Evolutionary conservation across 805 yeast genomes (phyloP).

Genomic region (Lipomyces spencermartinsiae): DNA sequence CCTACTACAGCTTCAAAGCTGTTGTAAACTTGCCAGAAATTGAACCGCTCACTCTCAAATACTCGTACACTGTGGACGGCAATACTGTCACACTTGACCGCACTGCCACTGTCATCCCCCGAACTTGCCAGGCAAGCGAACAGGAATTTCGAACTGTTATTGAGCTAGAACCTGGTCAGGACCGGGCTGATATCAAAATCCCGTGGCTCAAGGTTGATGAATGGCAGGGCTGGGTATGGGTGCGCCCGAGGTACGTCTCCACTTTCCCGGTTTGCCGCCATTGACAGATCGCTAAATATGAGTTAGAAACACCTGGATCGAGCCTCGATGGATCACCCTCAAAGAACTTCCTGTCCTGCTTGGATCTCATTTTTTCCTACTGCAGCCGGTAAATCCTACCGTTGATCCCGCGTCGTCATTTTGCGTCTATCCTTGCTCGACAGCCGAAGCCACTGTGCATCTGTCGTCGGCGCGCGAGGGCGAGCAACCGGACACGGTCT

Average conservation of each 20-base stretch:
- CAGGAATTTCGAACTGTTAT: not conserved
- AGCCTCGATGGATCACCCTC: slow-evolving; percentile 14
- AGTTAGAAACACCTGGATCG: slow-evolving; percentile 15
- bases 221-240: slow-evolving; percentile 12
- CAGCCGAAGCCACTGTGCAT: slow-evolving; percentile 12
- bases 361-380: slow-evolving; percentile 14
- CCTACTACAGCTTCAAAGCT: not conserved
- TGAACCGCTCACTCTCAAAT: not conserved
- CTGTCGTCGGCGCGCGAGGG: slow-evolving; percentile 12
- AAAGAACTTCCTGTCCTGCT: slow-evolving; percentile 7
- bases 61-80: slow-evolving; percentile 5
- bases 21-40: not conserved
- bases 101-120: not conserved
- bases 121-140: not conserved
- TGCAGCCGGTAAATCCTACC: slow-evolving; percentile 10
- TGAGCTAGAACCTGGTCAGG: not conserved
- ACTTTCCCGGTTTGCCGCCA: not conserved
- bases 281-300: not conserved
- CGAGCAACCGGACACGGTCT: not conserved
- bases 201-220: slow-evolving; percentile 2
- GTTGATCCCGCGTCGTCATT: slow-evolving; percentile 17
- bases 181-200: not conserved
- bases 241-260: slow-evolving; percentile 6
- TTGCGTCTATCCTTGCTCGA: slow-evolving; percentile 13
- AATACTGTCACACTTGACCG: not conserved